Percentiles rank a stretch among this genome's conserved stretches.
These are phyloP conservation scores for Wickerhamiella spandovensis DNA, from an alignment of 805 yeast species.

Conservation along the genomic window DNA sequence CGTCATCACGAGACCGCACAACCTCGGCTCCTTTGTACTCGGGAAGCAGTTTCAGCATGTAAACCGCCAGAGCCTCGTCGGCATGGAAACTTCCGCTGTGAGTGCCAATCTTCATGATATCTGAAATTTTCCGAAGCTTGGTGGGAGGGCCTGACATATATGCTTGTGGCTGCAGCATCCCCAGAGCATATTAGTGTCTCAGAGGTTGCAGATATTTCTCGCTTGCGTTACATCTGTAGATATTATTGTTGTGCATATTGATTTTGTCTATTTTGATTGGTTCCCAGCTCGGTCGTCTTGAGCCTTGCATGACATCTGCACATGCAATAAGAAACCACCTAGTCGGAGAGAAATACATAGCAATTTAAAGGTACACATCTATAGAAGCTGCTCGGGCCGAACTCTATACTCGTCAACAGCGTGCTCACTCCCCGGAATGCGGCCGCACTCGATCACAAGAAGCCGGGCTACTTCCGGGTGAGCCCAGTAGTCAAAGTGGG, in stretches of 20 bases:
- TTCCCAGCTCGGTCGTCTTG: too few species aligned
- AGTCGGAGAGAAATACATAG: not conserved
- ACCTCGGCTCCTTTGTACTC: conserved; percentile 51
- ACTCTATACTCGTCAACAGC: conserved; percentile 10
- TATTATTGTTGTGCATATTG: too few species aligned
- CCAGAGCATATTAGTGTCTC: too few species aligned
- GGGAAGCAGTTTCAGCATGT: conserved; percentile 62
- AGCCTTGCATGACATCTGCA: too few species aligned
- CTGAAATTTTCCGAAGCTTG: not conserved
- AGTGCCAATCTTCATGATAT: conserved; percentile 58
- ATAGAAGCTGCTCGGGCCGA: not conserved
- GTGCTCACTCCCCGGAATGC: conserved; percentile 20
- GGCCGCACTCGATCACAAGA: conserved; percentile 27
- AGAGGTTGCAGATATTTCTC: too few species aligned
- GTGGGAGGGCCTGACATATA: not conserved
- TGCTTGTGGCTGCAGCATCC: too few species aligned
- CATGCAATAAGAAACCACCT: not conserved
- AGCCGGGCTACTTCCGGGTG: conserved; percentile 68
- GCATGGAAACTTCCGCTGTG: conserved; percentile 82
- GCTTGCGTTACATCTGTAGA: too few species aligned
- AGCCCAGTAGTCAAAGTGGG: conserved; percentile 85
- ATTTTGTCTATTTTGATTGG: too few species aligned
- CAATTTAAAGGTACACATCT: not conserved
- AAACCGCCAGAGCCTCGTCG: conserved; percentile 90
- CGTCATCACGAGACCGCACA: conserved; percentile 73